phyloP scores from a whole-genome alignment of 73 alveolate species.

The Paramecium octaurelia region DNA sequence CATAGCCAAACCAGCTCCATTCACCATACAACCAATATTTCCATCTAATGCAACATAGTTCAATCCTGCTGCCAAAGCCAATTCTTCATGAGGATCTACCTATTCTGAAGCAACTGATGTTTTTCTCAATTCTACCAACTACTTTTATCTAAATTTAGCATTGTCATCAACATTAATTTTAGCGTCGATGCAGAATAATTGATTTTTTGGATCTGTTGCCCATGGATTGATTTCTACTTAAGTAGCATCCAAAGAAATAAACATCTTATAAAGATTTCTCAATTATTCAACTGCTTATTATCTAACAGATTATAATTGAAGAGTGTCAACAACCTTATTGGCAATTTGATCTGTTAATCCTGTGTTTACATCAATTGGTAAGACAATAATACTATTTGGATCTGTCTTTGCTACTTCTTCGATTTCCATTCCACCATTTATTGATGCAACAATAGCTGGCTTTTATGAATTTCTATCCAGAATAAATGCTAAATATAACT shows the following conservation, averaged over 20 bases:
- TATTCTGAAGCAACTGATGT: conserved; percentile 68
- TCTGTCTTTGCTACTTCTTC: conserved; percentile 83
- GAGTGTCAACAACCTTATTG: conserved; percentile 58
- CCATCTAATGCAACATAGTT: conserved; percentile 86
- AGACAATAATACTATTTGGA: conserved; percentile 75
- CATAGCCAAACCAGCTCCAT: conserved; percentile 99
- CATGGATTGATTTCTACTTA: conserved; percentile 86
- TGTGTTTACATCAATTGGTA: conserved; percentile 64
- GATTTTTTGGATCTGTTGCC: conserved; percentile 77
- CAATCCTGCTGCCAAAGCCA: conserved; percentile 78
- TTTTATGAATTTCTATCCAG: conserved; percentile 77
- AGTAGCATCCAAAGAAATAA: conserved; percentile 74
- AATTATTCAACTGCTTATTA: conserved; percentile 64
- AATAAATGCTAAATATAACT: conserved; percentile 76
- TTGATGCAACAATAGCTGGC: conserved; percentile 71
- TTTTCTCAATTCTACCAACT: conserved; percentile 67
- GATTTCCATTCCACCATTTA: conserved; percentile 86
- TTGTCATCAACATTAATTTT: conserved; percentile 80
- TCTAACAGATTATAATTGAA: conserved; percentile 53
- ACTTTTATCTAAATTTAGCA: conserved; percentile 77
- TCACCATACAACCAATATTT: conserved; percentile 94
- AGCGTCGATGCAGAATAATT: conserved; percentile 79
- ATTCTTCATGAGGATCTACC: conserved; percentile 69
- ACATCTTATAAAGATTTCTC: conserved; percentile 70
- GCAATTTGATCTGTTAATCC: conserved; percentile 75